Evolutionary conservation across 2,329 filamentous ascomycete species (phyloP).

Genomic region (Rutstroemia sp.): DNA sequence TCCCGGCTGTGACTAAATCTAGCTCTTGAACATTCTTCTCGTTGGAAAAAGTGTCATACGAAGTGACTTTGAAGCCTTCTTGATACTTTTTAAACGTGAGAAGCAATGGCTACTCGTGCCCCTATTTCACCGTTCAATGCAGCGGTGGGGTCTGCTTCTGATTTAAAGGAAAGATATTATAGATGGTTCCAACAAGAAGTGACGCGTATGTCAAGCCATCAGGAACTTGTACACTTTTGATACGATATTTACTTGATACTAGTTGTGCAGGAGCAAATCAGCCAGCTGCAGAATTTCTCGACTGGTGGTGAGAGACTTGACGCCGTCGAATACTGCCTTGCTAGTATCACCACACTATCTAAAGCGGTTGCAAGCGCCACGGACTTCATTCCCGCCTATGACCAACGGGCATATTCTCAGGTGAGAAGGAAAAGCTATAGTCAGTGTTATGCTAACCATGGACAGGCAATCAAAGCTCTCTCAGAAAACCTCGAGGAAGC

Average conservation of each 20-base stretch:
- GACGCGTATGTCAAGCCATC: constrained; percentile 45
- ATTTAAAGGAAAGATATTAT: constrained; percentile 74
- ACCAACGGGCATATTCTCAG: constrained; percentile 78
- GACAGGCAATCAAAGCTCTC: constrained; percentile 65
- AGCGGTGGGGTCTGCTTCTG: constrained; percentile 19
- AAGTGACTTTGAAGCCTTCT: neutral
- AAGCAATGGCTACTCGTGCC: neutral
- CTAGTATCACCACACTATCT: constrained; percentile 71
- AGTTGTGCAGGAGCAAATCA: constrained; percentile 75
- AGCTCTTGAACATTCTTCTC: too few species aligned
- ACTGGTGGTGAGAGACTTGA: constrained; percentile 70
- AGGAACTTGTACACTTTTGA: neutral
- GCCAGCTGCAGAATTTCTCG: constrained; percentile 54
- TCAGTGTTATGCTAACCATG: constrained; percentile 29
- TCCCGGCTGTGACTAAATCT: too few species aligned
- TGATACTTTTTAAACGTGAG: neutral
- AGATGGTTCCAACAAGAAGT: constrained; percentile 73
- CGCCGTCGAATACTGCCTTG: constrained; percentile 72
- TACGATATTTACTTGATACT: constrained; percentile 9
- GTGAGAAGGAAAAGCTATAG: constrained; percentile 36
- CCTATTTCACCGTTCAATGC: constrained; percentile 15
- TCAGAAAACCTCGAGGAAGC: constrained; percentile 70
- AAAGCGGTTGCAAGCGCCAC: constrained; percentile 79
- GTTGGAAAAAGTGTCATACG: neutral
- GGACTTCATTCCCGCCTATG: constrained; percentile 77